Conservation (phyloP, 2,329 filamentous ascomycete species). For the Apiospora sp. region DNA sequence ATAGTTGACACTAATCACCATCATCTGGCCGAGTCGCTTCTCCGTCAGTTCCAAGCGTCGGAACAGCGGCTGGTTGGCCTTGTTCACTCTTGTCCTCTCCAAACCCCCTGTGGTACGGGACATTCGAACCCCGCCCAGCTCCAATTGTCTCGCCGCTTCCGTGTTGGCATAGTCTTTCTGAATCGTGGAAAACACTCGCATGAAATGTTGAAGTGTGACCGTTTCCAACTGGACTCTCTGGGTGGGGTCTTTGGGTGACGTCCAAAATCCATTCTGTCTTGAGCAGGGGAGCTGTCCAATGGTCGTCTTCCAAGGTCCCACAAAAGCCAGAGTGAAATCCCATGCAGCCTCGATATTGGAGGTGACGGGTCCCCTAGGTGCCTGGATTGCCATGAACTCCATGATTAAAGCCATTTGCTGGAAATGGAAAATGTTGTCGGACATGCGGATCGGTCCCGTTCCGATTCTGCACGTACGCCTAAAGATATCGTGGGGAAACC, state of each 20-base stretch:
- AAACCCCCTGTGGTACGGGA: neutral
- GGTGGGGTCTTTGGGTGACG: neutral
- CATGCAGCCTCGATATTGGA: neutral
- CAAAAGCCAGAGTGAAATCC: neutral
- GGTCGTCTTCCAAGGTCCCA: neutral
- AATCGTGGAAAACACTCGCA: neutral
- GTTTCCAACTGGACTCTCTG: neutral
- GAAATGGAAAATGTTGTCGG: neutral
- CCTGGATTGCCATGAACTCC: neutral
- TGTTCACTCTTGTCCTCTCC: neutral
- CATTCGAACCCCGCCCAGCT: neutral
- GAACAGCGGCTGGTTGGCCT: neutral
- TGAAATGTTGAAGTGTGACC: neutral
- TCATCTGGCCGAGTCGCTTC: neutral
- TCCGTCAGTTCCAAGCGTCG: neutral
- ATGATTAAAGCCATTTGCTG: neutral
- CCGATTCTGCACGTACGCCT: neutral
- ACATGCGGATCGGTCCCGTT: neutral
- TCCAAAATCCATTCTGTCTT: neutral
- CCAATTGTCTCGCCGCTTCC: neutral
- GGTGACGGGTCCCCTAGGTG: neutral
- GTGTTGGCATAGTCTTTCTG: neutral
- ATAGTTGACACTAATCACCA: neutral
- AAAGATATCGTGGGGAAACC: too few species aligned
- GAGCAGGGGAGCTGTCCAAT: too few species aligned